These are phyloP conservation scores for Rhododendron ferrugineum DNA, from an alignment of 148 eudicot genomes.

Conservation along the genomic window DNA sequence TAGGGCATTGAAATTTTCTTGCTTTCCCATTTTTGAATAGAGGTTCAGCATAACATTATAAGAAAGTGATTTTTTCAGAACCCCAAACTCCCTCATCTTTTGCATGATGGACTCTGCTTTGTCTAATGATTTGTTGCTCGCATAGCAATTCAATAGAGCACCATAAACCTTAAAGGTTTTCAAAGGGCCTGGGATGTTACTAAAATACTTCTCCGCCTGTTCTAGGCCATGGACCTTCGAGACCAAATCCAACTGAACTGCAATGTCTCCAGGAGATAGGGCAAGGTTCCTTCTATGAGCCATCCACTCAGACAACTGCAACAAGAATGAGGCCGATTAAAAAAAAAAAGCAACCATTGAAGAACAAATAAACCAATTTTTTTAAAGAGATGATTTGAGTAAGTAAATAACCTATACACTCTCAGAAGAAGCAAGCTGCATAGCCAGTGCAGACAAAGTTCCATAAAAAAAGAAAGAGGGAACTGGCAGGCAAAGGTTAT, in stretches of 20 bases:
- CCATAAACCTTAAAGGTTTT: slow-evolving; percentile 21
- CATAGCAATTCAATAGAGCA: slow-evolving; percentile 41
- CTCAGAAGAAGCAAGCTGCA: neutral
- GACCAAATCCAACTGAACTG: slow-evolving; percentile 31
- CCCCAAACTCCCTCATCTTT: slow-evolving; percentile 26
- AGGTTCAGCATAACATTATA: slow-evolving; percentile 40
- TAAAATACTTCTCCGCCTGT: slow-evolving; percentile 37
- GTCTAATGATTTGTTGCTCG: slow-evolving; percentile 21
- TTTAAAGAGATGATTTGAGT: neutral
- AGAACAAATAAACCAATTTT: neutral
- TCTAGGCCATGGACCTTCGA: slow-evolving; percentile 35
- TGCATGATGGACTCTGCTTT: slow-evolving; percentile 43
- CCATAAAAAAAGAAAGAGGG: neutral
- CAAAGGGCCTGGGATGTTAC: slow-evolving; percentile 17
- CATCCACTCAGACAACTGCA: slow-evolving; percentile 32
- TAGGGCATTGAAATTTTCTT: slow-evolving; percentile 28
- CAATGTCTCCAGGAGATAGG: slow-evolving; percentile 17
- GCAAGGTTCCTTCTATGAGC: neutral
- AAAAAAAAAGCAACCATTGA: neutral
- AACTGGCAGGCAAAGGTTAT: neutral
- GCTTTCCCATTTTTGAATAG: slow-evolving; percentile 23
- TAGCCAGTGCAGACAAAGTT: neutral
- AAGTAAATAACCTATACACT: neutral
- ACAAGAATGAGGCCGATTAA: slow-evolving; percentile 6
- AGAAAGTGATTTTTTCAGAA: neutral